Percentiles rank a stretch among this genome's conserved stretches.
These are phyloP conservation scores for Phytophthora pinifolia DNA, from an alignment of 352 stramenopile genomes.

Conservation along the genomic window DNA sequence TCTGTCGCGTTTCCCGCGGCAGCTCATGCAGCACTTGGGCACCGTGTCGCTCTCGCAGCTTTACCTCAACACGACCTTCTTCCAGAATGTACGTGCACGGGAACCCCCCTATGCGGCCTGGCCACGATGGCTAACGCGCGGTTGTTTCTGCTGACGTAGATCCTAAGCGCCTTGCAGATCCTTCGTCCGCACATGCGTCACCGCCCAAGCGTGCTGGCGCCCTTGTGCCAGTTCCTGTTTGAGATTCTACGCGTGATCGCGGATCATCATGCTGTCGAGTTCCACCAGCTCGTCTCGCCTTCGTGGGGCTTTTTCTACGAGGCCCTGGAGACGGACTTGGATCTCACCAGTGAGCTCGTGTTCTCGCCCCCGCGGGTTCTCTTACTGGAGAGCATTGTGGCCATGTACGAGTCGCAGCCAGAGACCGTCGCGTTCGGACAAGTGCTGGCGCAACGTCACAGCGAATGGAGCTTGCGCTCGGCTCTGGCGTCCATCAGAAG, in stretches of 20 bases:
- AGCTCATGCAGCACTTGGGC: conserved; percentile 53
- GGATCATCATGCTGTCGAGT: conserved; percentile 65
- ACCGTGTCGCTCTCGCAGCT: conserved; percentile 66
- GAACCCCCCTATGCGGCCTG: not conserved
- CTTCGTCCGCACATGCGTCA: conserved; percentile 40
- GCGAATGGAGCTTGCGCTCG: conserved; percentile 25
- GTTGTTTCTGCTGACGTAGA: conserved; percentile 27
- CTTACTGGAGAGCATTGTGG: conserved; percentile 45
- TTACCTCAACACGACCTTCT: conserved; percentile 61
- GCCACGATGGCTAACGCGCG: too few species aligned
- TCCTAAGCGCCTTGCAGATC: conserved; percentile 65
- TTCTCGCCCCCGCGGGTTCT: conserved; percentile 39
- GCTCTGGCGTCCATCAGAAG: conserved; percentile 35
- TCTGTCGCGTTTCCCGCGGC: conserved; percentile 47
- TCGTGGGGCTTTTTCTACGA: conserved; percentile 57
- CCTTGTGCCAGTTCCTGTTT: conserved; percentile 60
- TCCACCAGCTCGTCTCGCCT: conserved; percentile 56
- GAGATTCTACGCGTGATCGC: conserved; percentile 67
- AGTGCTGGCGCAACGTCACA: conserved; percentile 40
- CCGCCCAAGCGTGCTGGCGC: conserved; percentile 30
- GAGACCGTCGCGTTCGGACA: conserved; percentile 47
- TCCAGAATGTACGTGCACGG: conserved; percentile 51
- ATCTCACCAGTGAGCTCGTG: conserved; percentile 33
- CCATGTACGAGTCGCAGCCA: conserved; percentile 51
- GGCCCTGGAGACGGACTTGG: conserved; percentile 38